phyloP scores from a whole-genome alignment of 225 moss, liverwort and hornwort species.

The Climacium dendroides region DNA sequence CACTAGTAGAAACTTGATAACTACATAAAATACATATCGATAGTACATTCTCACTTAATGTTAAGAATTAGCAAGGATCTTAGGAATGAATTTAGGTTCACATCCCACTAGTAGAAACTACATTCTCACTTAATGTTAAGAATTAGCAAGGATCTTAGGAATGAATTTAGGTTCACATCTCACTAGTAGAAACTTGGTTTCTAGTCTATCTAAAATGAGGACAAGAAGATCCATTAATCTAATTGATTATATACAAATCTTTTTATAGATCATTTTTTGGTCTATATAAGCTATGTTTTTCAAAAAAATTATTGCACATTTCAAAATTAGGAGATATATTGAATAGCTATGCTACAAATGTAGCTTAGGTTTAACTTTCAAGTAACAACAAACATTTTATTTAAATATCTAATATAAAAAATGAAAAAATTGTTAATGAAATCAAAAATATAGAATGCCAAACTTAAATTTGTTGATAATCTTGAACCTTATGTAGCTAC shows the following conservation, averaged over 20 bases:
- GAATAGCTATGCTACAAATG: not conserved
- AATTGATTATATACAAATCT: not conserved
- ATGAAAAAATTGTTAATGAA: not conserved
- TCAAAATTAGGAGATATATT: not conserved
- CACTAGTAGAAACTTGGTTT: not conserved
- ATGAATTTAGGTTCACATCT: not conserved
- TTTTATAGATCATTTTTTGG: not conserved
- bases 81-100: too few relatives aligned
- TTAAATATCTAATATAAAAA: not conserved
- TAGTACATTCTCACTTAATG: too few relatives aligned
- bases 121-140: not conserved
- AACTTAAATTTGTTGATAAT: not conserved
- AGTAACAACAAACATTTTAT: not conserved
- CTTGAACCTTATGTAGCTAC: not conserved
- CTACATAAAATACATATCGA: too few relatives aligned
- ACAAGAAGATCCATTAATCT: not conserved
- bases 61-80: too few relatives aligned
- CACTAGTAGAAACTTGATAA: too few relatives aligned
- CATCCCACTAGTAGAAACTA: too few relatives aligned
- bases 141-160: not conserved
- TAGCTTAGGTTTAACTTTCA: not conserved
- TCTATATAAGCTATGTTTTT: not conserved
- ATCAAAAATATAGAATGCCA: not conserved
- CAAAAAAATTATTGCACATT: not conserved
- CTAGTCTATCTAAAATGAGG: rapidly evolving